Conservation (phyloP, 192 early-diverging fungal genomes). For the Coemansia sp. region DNA sequence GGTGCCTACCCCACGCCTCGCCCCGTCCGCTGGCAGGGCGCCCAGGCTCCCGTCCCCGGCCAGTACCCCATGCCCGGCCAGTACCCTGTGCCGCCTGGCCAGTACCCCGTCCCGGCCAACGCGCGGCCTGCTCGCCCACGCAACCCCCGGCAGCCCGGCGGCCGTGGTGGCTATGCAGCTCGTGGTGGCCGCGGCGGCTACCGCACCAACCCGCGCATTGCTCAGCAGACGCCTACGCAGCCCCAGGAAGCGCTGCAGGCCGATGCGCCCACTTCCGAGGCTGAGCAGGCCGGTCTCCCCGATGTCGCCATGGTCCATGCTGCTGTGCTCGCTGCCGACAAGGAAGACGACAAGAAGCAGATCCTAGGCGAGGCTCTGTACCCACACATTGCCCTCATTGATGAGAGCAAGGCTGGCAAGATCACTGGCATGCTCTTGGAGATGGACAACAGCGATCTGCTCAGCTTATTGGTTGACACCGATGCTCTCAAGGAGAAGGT, state of each 20-base stretch:
- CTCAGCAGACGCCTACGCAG: conserved; percentile 39
- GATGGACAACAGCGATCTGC: conserved; percentile 95
- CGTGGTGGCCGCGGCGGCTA: conserved; percentile 53
- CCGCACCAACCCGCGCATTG: conserved; percentile 44
- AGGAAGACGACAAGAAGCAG: conserved; percentile 90
- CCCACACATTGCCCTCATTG: conserved; percentile 70
- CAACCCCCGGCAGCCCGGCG: conserved; percentile 52
- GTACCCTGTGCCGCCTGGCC: conserved; percentile 48
- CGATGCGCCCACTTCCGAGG: conserved; percentile 32
- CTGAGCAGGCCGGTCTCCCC: conserved; percentile 37
- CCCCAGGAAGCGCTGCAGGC: conserved; percentile 37
- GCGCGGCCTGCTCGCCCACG: conserved; percentile 47
- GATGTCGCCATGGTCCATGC: conserved; percentile 55
- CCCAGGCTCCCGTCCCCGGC: conserved; percentile 42
- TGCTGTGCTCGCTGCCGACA: conserved; percentile 74
- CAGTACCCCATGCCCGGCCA: conserved; percentile 53
- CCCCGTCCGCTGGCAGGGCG: conserved; percentile 60
- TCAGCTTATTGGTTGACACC: conserved; percentile 81
- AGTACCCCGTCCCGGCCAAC: conserved; percentile 46
- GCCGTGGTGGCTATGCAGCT: conserved; percentile 49
- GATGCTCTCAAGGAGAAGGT: conserved; percentile 82
- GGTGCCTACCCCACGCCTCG: conserved; percentile 56
- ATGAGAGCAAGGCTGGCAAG: conserved; percentile 85
- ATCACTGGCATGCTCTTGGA: conserved; percentile 99
- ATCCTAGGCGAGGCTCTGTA: conserved; percentile 95